These are phyloP conservation scores for Pyronema omphalodes DNA, from an alignment of 495 filamentous ascomycete species.

Conservation along the genomic window DNA sequence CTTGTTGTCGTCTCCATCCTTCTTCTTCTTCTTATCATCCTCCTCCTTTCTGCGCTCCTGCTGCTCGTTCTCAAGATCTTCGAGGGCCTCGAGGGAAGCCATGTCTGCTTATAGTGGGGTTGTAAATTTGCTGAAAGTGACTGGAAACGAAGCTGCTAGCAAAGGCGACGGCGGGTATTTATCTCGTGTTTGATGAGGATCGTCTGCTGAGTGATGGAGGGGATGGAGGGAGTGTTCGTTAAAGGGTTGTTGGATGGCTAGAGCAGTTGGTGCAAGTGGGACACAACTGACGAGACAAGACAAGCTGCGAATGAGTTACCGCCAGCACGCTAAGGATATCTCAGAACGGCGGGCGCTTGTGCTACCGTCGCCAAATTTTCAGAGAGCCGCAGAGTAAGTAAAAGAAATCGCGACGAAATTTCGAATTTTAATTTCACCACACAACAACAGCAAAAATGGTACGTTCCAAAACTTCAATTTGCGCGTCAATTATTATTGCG, in stretches of 20 bases:
- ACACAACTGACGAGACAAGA: not conserved
- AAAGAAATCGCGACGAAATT: not conserved
- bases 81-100: conserved; percentile 66
- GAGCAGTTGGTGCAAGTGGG: not conserved
- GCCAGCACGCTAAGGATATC: not conserved
- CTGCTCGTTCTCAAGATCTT: conserved; percentile 52
- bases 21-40: conserved; percentile 43
- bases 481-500: not conserved
- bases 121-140: not conserved
- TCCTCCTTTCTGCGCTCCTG: conserved; percentile 50
- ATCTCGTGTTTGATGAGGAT: not conserved
- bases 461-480: not conserved
- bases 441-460: conserved; percentile 12
- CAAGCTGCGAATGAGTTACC: not conserved
- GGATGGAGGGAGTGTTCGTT: not conserved
- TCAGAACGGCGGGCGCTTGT: not conserved
- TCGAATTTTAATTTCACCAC: not conserved
- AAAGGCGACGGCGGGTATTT: not conserved
- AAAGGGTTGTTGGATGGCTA: not conserved
- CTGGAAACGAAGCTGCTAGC: not conserved
- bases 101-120: conserved; percentile 30
- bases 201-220: not conserved
- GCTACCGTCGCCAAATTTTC: conserved; percentile 1
- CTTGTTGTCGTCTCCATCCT: conserved; percentile 61
- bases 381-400: not conserved